Percentiles rank a stretch among this genome's conserved stretches.
Evolutionary conservation across 2,329 filamentous ascomycete genomes (phyloP).

Genomic region (Nemania sp.): DNA sequence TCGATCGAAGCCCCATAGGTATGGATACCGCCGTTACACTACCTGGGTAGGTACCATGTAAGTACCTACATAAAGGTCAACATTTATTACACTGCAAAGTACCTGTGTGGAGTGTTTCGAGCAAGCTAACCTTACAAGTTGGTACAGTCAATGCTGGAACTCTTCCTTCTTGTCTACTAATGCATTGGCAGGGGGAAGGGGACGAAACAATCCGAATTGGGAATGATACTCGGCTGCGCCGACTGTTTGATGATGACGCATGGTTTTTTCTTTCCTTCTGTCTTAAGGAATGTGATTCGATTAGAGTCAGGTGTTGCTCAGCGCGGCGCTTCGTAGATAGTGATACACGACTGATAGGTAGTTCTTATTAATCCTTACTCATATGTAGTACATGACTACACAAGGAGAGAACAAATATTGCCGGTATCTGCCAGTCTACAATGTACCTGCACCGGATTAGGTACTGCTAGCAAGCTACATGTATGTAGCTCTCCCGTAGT

Average conservation of each 20-base stretch:
- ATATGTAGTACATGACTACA: background rate
- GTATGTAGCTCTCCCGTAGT: background rate
- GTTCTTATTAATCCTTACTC: background rate
- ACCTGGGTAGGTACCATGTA: no score
- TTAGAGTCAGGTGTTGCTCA: background rate
- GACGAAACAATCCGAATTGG: slow-evolving; percentile 2
- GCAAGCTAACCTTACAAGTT: background rate
- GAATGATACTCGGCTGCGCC: slow-evolving; percentile 8
- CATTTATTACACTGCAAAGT: no score
- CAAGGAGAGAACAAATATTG: no score
- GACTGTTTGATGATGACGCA: slow-evolving; percentile 8
- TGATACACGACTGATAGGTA: no score
- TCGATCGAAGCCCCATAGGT: background rate
- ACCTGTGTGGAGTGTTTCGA: no score
- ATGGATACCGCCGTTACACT: no score
- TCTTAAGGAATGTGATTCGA: slow-evolving; percentile 3
- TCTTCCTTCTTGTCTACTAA: slow-evolving; percentile 11
- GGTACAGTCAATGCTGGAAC: slow-evolving; percentile 18
- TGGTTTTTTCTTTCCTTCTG: background rate
- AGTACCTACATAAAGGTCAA: no score
- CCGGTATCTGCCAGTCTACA: background rate
- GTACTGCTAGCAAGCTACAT: background rate
- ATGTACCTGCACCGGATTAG: background rate
- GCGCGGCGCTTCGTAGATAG: slow-evolving; percentile 15
- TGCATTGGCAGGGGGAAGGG: background rate